Percentiles rank a stretch among this genome's conserved stretches.
Conservation (phyloP, 2,329 filamentous ascomycete genomes). For the Thelonectria olida region DNA sequence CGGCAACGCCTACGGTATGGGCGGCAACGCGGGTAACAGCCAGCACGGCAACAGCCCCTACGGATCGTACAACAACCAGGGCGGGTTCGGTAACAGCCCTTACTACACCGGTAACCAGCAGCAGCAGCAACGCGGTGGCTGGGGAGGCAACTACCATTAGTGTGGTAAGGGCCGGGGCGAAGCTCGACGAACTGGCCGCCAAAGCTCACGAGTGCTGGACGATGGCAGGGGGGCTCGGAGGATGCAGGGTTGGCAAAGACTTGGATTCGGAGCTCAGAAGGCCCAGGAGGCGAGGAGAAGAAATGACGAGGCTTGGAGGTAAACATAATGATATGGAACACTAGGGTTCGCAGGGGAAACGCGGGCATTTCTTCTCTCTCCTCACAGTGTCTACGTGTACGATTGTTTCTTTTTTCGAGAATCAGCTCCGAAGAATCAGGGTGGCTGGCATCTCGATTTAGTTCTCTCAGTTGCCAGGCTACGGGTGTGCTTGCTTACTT, state of each 20-base stretch:
- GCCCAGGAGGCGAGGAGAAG: slow-evolving; percentile 2
- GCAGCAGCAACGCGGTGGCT: slow-evolving; percentile 61
- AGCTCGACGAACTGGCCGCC: slow-evolving; percentile 26
- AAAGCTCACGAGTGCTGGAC: slow-evolving; percentile 4
- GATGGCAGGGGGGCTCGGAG: background rate
- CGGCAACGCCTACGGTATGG: slow-evolving; percentile 65
- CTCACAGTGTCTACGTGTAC: slow-evolving; percentile 48
- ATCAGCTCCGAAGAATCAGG: slow-evolving; percentile 45
- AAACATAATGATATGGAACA: slow-evolving; percentile 43
- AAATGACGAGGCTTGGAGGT: slow-evolving; percentile 37
- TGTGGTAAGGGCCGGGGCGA: slow-evolving; percentile 44
- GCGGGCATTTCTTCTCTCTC: slow-evolving; percentile 40
- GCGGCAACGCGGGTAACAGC: slow-evolving; percentile 58
- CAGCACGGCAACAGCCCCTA: slow-evolving; percentile 65
- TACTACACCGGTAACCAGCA: slow-evolving; percentile 52
- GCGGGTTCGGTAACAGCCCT: slow-evolving; percentile 58
- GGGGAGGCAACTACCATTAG: slow-evolving; percentile 69
- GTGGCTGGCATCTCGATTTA: slow-evolving; percentile 39
- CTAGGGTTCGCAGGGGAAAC: slow-evolving; percentile 37
- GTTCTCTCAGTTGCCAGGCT: too few relatives aligned
- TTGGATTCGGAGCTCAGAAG: background rate
- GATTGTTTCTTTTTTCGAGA: slow-evolving; percentile 48
- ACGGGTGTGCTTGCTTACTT: slow-evolving; percentile 35
- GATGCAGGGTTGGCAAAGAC: slow-evolving; percentile 7
- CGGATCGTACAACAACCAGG: slow-evolving; percentile 62